phyloP scores from a whole-genome alignment of 768 basidiomycete genomes.

The Boletus reticulatus region DNA sequence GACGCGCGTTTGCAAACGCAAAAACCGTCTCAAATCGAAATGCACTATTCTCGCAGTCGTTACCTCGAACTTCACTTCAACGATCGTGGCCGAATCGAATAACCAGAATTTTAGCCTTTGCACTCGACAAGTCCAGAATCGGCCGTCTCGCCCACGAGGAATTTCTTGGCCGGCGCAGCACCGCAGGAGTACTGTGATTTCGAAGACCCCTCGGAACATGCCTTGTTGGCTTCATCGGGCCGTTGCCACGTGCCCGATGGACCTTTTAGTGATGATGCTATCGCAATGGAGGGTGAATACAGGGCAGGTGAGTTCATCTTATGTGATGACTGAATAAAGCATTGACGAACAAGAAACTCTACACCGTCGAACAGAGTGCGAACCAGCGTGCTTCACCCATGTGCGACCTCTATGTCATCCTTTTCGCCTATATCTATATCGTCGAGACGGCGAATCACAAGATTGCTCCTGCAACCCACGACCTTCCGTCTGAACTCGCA shows the following conservation, averaged over 20 bases:
- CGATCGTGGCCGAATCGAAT: constrained; percentile 69
- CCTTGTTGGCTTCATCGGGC: constrained; percentile 79
- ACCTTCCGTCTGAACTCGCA: constrained; percentile 50
- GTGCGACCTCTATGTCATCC: too few relatives aligned
- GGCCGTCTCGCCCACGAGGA: constrained; percentile 76
- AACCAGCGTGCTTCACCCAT: too few relatives aligned
- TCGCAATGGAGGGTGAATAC: constrained; percentile 81
- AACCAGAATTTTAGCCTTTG: constrained; percentile 79
- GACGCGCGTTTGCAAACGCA: constrained; percentile 89
- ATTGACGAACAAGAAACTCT: constrained; percentile 83
- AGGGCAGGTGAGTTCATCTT: too few relatives aligned
- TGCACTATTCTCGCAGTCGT: constrained; percentile 75
- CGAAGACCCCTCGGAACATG: constrained; percentile 83
- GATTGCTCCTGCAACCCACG: constrained; percentile 26
- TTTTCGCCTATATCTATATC: too few relatives aligned
- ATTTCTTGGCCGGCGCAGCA: constrained; percentile 80
- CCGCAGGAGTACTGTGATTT: constrained; percentile 68
- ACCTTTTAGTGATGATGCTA: constrained; percentile 84
- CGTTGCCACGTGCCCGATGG: constrained; percentile 87
- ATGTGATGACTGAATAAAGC: too few relatives aligned
- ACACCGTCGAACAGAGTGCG: constrained; percentile 59
- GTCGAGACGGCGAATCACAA: too few relatives aligned
- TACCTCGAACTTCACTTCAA: constrained; percentile 87
- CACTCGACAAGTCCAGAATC: constrained; percentile 86
- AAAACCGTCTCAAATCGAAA: constrained; percentile 86